These are phyloP conservation scores for Jaapia argillacea DNA, from an alignment of 768 basidiomycete genomes.

Conservation along the genomic window DNA sequence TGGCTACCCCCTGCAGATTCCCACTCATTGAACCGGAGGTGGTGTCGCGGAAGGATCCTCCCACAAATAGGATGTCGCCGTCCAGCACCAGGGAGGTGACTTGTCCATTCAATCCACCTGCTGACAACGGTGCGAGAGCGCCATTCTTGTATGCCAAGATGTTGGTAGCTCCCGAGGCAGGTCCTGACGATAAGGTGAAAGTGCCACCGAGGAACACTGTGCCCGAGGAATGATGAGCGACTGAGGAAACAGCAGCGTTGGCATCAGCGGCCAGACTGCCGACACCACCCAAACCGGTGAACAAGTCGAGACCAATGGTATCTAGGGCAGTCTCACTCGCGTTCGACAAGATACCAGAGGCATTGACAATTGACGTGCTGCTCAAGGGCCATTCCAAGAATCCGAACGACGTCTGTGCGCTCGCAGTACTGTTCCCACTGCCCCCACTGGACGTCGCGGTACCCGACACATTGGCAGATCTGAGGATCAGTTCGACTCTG, in stretches of 20 bases:
- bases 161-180: slow-evolving; percentile 52
- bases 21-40: slow-evolving; percentile 39
- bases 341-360: slow-evolving; percentile 54
- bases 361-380: slow-evolving; percentile 36
- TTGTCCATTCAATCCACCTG: slow-evolving; percentile 70
- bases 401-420: slow-evolving; percentile 44
- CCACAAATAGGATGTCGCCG: slow-evolving; percentile 66
- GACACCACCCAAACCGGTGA: slow-evolving; percentile 46
- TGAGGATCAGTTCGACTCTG: slow-evolving; percentile 69
- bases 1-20: slow-evolving; percentile 48
- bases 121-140: slow-evolving; percentile 38
- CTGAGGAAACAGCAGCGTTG: slow-evolving; percentile 35
- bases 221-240: slow-evolving; percentile 58
- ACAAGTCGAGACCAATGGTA: slow-evolving; percentile 47
- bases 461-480: slow-evolving; percentile 35
- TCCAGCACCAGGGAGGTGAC: slow-evolving; percentile 60
- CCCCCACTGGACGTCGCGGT: slow-evolving; percentile 18
- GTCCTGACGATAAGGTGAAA: slow-evolving; percentile 52
- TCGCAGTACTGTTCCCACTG: slow-evolving; percentile 22
- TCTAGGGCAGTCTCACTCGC: slow-evolving; percentile 62
- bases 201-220: slow-evolving; percentile 66
- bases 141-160: slow-evolving; percentile 63
- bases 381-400: slow-evolving; percentile 82
- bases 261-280: slow-evolving; percentile 25
- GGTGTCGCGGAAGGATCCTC: slow-evolving; percentile 81